Evolutionary conservation across 345 rosid species (phyloP).

Genomic region (Sisymbrium altissimum): DNA sequence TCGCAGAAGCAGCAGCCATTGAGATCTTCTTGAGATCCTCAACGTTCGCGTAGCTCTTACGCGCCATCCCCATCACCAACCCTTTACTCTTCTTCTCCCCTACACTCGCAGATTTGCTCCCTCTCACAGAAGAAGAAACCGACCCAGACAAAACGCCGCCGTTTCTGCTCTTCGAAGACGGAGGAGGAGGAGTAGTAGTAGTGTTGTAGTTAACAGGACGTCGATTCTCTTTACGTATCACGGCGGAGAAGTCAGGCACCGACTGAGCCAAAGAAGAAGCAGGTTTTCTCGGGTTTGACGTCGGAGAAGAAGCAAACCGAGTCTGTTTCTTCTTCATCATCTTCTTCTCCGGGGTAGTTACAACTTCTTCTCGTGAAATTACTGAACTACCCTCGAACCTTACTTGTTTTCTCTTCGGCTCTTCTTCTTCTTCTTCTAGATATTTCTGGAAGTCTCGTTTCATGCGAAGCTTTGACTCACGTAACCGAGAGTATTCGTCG

Average conservation of each 20-base stretch:
- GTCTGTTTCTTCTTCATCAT: slow-evolving; percentile 48
- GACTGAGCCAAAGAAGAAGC: slow-evolving; percentile 72
- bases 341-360: slow-evolving; percentile 7
- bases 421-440: slow-evolving; percentile 16
- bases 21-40: slow-evolving; percentile 66
- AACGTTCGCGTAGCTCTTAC: slow-evolving; percentile 64
- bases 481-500: slow-evolving; percentile 61
- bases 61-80: slow-evolving; percentile 43
- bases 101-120: slow-evolving; percentile 68
- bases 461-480: slow-evolving; percentile 64
- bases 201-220: slow-evolving; percentile 41
- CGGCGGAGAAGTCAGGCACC: slow-evolving; percentile 77
- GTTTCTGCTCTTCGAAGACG: slow-evolving; percentile 32
- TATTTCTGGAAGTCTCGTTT: slow-evolving; percentile 38
- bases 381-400: slow-evolving; percentile 38
- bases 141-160: slow-evolving; percentile 36
- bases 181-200: slow-evolving; percentile 60
- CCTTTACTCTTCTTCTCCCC: slow-evolving; percentile 59
- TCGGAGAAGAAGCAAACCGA: slow-evolving; percentile 40
- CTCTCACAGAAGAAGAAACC: slow-evolving; percentile 32
- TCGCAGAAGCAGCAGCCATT: slow-evolving; percentile 50
- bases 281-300: slow-evolving; percentile 7
- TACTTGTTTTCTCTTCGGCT: slow-evolving; percentile 52
- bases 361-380: slow-evolving; percentile 28
- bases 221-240: slow-evolving; percentile 77